Percentiles rank a stretch among this genome's conserved stretches.
These are phyloP conservation scores for Lichtheimia ornata DNA, from an alignment of 371 early-diverging fungal genomes.

Conservation along the genomic window DNA sequence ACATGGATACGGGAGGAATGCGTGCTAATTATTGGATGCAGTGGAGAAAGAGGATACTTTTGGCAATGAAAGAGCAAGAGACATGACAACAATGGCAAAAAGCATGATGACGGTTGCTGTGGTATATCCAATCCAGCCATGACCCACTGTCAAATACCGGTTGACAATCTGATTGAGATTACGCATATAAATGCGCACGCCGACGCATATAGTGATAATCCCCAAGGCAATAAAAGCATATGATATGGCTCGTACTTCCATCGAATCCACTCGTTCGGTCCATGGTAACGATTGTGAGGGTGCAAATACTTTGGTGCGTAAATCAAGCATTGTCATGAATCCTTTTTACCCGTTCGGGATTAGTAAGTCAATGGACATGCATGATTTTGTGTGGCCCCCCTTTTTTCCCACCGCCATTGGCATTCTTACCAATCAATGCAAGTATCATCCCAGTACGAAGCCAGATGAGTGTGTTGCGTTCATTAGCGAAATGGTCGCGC, in stretches of 20 bases:
- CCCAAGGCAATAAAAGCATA: constrained; percentile 36
- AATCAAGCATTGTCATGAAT: constrained; percentile 35
- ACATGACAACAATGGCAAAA: constrained; percentile 37
- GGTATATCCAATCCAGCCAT: constrained; percentile 34
- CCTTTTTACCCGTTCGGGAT: constrained; percentile 19
- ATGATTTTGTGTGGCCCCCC: neutral
- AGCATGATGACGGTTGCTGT: constrained; percentile 25
- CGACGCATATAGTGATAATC: constrained; percentile 28
- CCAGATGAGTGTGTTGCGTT: constrained; percentile 42
- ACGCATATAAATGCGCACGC: constrained; percentile 27
- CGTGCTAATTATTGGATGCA: too few relatives aligned
- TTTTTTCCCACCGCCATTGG: neutral
- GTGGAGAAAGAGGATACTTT: too few relatives aligned
- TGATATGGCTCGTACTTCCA: constrained; percentile 23
- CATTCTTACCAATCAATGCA: constrained; percentile 28
- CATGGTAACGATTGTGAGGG: constrained; percentile 38
- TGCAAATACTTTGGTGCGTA: constrained; percentile 33
- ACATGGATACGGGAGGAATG: too few relatives aligned
- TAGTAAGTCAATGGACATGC: neutral
- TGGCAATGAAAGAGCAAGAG: constrained; percentile 18
- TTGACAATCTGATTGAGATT: constrained; percentile 33
- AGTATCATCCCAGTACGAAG: constrained; percentile 36
- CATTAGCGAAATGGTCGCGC: constrained; percentile 47
- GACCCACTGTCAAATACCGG: constrained; percentile 32
- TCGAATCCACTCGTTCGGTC: constrained; percentile 17